phyloP scores from a whole-genome alignment of 306 rosid species.

The Quercus aquifolioides region DNA sequence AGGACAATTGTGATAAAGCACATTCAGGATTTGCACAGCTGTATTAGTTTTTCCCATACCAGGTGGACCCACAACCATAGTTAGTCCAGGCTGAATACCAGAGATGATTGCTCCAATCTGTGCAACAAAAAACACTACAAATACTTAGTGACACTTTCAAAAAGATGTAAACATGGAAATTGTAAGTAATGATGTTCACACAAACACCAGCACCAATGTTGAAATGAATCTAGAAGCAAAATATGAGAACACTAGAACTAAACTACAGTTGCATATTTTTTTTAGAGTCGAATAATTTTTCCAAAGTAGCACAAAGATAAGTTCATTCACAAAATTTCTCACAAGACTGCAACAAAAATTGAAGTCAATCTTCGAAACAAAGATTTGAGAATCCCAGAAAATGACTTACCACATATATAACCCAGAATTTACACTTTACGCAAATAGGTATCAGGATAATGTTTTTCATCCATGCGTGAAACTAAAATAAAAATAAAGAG shows the following conservation, averaged over 20 bases:
- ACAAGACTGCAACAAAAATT: not conserved
- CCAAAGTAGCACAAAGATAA: not conserved
- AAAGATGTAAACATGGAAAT: not conserved
- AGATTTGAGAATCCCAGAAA: not conserved
- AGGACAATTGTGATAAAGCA: slow-evolving; percentile 96
- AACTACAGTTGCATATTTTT: not conserved
- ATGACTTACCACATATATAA: not conserved
- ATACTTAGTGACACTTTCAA: not conserved
- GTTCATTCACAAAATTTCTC: not conserved
- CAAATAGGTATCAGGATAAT: not conserved
- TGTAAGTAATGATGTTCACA: not conserved
- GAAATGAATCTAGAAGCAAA: not conserved
- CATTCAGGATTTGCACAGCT: slow-evolving; percentile 94
- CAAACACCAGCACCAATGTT: not conserved
- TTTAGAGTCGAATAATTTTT: not conserved
- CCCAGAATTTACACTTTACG: not conserved
- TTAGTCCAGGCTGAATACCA: slow-evolving; percentile 94
- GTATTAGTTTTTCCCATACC: slow-evolving; percentile 99
- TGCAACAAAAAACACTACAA: not conserved
- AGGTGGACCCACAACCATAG: slow-evolving; percentile 99
- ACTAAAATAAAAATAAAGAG: not conserved
- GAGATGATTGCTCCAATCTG: slow-evolving; percentile 91
- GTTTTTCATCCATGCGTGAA: not conserved
- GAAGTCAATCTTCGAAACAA: not conserved
- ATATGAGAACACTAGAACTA: not conserved